phyloP scores from a whole-genome alignment of 2,329 filamentous ascomycete genomes.

The Acrodontium crateriforme region DNA sequence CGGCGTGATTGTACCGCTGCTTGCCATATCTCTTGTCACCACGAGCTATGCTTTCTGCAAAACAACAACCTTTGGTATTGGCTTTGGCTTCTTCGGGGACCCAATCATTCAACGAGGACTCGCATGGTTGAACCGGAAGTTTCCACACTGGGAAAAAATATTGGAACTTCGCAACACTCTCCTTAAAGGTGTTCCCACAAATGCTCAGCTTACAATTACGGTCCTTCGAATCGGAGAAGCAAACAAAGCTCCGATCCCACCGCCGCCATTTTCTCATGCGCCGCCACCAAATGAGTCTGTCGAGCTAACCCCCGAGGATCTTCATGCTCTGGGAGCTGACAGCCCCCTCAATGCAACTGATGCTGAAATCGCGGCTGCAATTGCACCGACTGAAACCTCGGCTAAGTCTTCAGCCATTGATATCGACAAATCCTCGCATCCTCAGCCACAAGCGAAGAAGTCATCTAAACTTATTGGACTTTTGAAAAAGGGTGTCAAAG shows the following conservation, averaged over 20 bases:
- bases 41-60: slow-evolving; percentile 45
- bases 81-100: slow-evolving; percentile 68
- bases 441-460: slow-evolving; percentile 34
- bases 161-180: slow-evolving; percentile 62
- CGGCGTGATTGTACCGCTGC: slow-evolving; percentile 29
- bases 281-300: slow-evolving; percentile 38
- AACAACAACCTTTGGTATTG: slow-evolving; percentile 49
- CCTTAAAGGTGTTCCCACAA: slow-evolving; percentile 71
- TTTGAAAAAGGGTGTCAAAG: slow-evolving; percentile 57
- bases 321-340: slow-evolving; percentile 39
- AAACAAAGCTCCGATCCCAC: slow-evolving; percentile 64
- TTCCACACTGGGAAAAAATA: slow-evolving; percentile 62
- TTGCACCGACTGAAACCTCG: slow-evolving; percentile 30
- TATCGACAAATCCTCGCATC: slow-evolving; percentile 38
- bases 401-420: slow-evolving; percentile 38
- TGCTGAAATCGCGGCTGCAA: slow-evolving; percentile 53
- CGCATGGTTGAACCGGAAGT: slow-evolving; percentile 43
- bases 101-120: slow-evolving; percentile 52
- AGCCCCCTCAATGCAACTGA: slow-evolving; percentile 46
- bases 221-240: slow-evolving; percentile 69
- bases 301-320: slow-evolving; percentile 35
- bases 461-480: slow-evolving; percentile 44
- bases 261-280: slow-evolving; percentile 34
- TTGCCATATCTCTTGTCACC: slow-evolving; percentile 31
- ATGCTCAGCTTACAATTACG: slow-evolving; percentile 70